Evolutionary conservation across 495 filamentous ascomycete species (phyloP).

Genomic region (Xylaria intraflava): DNA sequence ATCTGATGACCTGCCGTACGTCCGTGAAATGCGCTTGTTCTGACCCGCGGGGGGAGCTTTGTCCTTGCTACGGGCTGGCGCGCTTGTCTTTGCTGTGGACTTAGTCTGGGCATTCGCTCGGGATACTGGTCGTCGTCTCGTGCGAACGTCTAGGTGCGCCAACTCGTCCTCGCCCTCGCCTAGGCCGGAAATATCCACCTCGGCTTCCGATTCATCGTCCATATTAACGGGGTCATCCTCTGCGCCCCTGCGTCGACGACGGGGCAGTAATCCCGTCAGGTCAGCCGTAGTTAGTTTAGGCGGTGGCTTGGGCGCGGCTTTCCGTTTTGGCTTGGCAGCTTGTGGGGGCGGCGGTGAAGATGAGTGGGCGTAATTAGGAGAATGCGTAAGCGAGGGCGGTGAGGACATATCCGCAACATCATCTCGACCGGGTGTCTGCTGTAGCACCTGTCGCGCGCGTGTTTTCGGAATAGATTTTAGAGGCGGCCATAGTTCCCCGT

Average conservation of each 20-base stretch:
- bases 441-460: conserved; percentile 19
- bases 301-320: conserved; percentile 15
- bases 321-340: conserved; percentile 16
- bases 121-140: conserved; percentile 17
- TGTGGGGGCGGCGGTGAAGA: conserved; percentile 19
- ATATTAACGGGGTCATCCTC: conserved; percentile 8
- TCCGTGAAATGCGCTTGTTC: conserved; percentile 25
- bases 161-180: conserved; percentile 32
- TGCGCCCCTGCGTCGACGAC: conserved; percentile 26
- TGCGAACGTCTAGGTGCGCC: conserved; percentile 28
- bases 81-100: background rate
- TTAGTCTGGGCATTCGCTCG: conserved; percentile 12
- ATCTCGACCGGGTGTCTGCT: conserved; percentile 27
- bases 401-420: conserved; percentile 39
- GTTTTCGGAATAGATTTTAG: conserved; percentile 33
- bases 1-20: conserved; percentile 34
- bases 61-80: conserved; percentile 12
- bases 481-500: conserved; percentile 33
- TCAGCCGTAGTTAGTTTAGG: conserved; percentile 37
- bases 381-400: conserved; percentile 46
- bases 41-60: conserved; percentile 12
- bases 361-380: conserved; percentile 37
- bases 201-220: conserved; percentile 21
- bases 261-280: conserved; percentile 36
- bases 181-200: conserved; percentile 24